phyloP scores from a whole-genome alignment of 1,284 basidiomycete genomes.

The Takashimella koratensis region DNA sequence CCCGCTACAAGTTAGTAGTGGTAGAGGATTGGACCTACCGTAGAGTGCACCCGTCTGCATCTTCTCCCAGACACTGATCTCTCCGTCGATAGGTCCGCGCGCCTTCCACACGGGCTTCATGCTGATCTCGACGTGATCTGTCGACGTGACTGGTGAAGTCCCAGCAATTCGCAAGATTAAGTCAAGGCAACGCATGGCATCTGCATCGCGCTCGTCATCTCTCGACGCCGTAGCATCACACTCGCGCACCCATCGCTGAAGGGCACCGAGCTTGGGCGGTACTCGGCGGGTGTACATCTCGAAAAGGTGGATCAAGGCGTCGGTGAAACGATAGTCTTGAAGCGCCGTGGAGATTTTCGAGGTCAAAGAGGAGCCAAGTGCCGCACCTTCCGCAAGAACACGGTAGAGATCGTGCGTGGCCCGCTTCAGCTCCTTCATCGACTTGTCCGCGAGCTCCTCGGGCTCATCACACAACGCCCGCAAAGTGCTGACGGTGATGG shows the following conservation, averaged over 20 bases:
- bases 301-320: constrained; percentile 56
- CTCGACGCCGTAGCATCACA: constrained; percentile 54
- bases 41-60: constrained; percentile 35
- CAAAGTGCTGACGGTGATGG: constrained; percentile 39
- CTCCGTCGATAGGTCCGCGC: constrained; percentile 25
- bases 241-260: constrained; percentile 59
- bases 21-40: constrained; percentile 25
- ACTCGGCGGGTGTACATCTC: constrained; percentile 55
- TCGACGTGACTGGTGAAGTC: background rate
- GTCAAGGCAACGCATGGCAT: constrained; percentile 53
- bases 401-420: constrained; percentile 41
- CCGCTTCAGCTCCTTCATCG: constrained; percentile 45
- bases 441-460: constrained; percentile 32
- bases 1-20: too few species aligned
- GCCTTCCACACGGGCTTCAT: constrained; percentile 36
- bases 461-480: constrained; percentile 39
- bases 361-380: constrained; percentile 49
- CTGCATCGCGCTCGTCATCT: constrained; percentile 40
- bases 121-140: background rate
- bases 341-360: constrained; percentile 55
- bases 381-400: constrained; percentile 41
- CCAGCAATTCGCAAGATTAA: constrained; percentile 54
- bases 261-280: constrained; percentile 56
- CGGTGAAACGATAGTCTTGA: constrained; percentile 48
- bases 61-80: constrained; percentile 41